These are phyloP conservation scores for Triangularia verruculosa DNA, from an alignment of 2,329 filamentous ascomycete species.

Conservation along the genomic window DNA sequence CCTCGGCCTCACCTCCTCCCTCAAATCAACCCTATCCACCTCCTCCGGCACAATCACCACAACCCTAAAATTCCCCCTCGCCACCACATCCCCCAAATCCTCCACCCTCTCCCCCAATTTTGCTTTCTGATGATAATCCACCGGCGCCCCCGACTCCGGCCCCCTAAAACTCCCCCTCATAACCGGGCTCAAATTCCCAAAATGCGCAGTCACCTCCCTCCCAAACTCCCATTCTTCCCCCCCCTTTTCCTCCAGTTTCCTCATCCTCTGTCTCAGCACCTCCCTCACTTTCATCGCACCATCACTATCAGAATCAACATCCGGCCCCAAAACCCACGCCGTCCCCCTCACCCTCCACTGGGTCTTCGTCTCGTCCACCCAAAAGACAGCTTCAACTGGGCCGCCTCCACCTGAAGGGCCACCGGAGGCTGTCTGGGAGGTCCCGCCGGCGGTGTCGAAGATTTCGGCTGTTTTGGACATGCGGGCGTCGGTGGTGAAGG, in stretches of 20 bases:
- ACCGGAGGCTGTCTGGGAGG: conserved; percentile 38
- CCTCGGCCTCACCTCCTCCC: conserved; percentile 58
- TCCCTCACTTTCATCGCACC: conserved; percentile 50
- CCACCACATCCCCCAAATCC: conserved; percentile 66
- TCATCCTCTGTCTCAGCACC: conserved; percentile 62
- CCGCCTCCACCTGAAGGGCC: conserved; percentile 62
- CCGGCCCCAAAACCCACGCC: conserved; percentile 71
- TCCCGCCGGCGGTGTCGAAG: conserved; percentile 47
- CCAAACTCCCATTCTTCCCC: conserved; percentile 69
- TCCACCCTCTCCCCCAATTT: conserved; percentile 58
- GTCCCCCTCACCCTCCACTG: conserved; percentile 84
- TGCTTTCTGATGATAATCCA: conserved; percentile 47
- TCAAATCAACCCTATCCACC: conserved; percentile 72
- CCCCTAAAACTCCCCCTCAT: conserved; percentile 78
- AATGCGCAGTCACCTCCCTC: conserved; percentile 78
- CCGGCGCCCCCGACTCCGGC: conserved; percentile 63
- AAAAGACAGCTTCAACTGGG: conserved; percentile 79
- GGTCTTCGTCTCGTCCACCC: conserved; percentile 65
- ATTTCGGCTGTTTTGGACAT: conserved; percentile 82
- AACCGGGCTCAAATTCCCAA: conserved; percentile 79
- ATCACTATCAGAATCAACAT: conserved; percentile 49
- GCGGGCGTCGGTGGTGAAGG: conserved; percentile 82
- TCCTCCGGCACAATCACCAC: conserved; percentile 77
- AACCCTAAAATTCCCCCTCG: conserved; percentile 74
- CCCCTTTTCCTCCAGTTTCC: conserved; percentile 34